Evolutionary conservation across 352 stramenopile species (phyloP).

Genomic region (Phytopythium helicoides): DNA sequence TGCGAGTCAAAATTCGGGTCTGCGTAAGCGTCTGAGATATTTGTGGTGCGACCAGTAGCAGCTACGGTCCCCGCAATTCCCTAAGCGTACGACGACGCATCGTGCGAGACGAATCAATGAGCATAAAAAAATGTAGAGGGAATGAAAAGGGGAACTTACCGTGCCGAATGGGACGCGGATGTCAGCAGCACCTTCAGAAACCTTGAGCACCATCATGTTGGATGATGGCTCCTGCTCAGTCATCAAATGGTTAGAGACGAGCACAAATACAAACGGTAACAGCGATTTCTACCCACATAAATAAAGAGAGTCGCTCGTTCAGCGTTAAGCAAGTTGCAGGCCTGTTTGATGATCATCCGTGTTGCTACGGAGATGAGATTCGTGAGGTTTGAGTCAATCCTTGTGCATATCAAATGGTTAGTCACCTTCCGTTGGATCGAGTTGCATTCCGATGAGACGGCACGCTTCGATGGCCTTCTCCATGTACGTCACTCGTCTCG

Average conservation of each 20-base stretch:
- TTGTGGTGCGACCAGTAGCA: conserved; percentile 72
- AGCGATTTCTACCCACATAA: conserved; percentile 38
- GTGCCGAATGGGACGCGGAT: conserved; percentile 84
- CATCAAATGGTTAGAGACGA: no score
- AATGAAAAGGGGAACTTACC: no score
- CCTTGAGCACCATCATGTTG: conserved; percentile 82
- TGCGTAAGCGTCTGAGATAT: conserved; percentile 92
- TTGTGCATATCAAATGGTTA: not conserved
- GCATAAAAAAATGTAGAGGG: no score
- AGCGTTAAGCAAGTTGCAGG: conserved; percentile 83
- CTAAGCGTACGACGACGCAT: no score
- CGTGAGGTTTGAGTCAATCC: not conserved
- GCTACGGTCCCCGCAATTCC: conserved; percentile 90
- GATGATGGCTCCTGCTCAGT: conserved; percentile 52
- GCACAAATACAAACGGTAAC: not conserved
- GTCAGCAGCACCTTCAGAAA: conserved; percentile 82
- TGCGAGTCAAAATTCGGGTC: conserved; percentile 91
- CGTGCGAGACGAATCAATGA: no score
- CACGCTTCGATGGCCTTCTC: conserved; percentile 83
- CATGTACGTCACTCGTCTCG: conserved; percentile 60
- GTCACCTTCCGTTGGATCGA: conserved; percentile 72
- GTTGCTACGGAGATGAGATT: conserved; percentile 37
- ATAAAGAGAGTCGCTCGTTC: conserved; percentile 91
- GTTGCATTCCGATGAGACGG: conserved; percentile 73
- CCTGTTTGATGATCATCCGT: conserved; percentile 85